phyloP scores from a whole-genome alignment of 768 basidiomycete species.

The Leccinum subgranulosum region DNA sequence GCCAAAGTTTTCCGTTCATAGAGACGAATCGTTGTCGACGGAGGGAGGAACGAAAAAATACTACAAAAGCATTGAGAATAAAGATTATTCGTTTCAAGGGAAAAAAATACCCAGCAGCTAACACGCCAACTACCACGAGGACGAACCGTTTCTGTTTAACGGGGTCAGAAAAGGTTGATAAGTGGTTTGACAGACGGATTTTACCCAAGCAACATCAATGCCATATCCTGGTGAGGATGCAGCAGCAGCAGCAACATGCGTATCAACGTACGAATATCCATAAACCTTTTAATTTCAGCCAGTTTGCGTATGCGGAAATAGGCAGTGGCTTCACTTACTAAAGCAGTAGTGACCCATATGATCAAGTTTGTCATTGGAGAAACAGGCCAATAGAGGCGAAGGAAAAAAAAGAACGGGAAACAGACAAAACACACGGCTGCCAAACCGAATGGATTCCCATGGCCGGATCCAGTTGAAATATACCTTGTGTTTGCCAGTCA shows the following conservation, averaged over 20 bases:
- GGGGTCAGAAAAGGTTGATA: neutral
- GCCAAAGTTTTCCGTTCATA: slow-evolving; percentile 73
- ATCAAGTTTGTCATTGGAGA: slow-evolving; percentile 71
- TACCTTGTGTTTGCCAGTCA: slow-evolving; percentile 45
- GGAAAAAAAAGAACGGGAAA: slow-evolving; percentile 70
- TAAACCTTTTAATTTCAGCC: slow-evolving; percentile 43
- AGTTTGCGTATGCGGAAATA: neutral
- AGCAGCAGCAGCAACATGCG: slow-evolving; percentile 37
- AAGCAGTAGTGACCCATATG: slow-evolving; percentile 56
- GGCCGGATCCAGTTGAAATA: slow-evolving; percentile 58
- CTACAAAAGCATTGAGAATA: slow-evolving; percentile 31
- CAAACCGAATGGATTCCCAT: slow-evolving; percentile 66
- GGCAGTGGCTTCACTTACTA: slow-evolving; percentile 42
- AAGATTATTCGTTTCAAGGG: neutral
- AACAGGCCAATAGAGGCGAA: slow-evolving; percentile 71
- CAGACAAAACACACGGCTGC: slow-evolving; percentile 64
- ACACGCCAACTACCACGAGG: slow-evolving; percentile 67
- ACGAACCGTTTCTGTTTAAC: slow-evolving; percentile 56
- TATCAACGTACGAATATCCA: slow-evolving; percentile 72
- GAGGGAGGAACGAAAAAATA: slow-evolving; percentile 69
- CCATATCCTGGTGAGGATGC: slow-evolving; percentile 58
- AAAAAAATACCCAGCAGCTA: slow-evolving; percentile 65
- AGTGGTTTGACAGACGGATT: slow-evolving; percentile 5
- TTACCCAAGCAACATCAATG: slow-evolving; percentile 68
- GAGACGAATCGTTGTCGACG: slow-evolving; percentile 67